Base-by-base conservation (phyloP, 139 green algal species). In the Microglena sp. region DNA sequence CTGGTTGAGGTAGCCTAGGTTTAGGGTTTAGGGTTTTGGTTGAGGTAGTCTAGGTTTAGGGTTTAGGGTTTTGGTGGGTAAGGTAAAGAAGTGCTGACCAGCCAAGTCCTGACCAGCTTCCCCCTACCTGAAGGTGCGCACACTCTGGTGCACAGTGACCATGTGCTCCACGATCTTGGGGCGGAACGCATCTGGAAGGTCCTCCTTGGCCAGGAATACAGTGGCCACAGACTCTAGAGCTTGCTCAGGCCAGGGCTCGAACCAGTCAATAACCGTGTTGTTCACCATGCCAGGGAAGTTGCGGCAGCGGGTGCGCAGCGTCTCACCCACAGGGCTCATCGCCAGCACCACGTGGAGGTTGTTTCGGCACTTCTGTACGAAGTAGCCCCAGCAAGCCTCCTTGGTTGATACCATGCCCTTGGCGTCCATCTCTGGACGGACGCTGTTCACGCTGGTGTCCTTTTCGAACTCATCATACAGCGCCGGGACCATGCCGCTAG, bases 221-320 rank as follows among this genome's bases (percentile, higher is more conserved):
- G 61, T 77, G 15, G 87, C 85, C 36, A 96, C 89, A 43, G 65
- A 79, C 5, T 81, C 62, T 21, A 92, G 76, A 2, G 87, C 87
- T 76, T 95, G 77, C 66, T 88, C 77, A 4, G 89, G 89, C 89
- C 89, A 96, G 1, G 82, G 85, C 70, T 89, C 84, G 70, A 96
- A 94, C 87, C 87, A 94, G 74, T 96, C 86, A 62, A 96, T 94
- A 27, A 93, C 87, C 11, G 84, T 88, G 77, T 88, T 92, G 71
- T 93, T 93, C 32, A 93, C 86, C 72, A 96, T 80, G 45, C 84
- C 89, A 22, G 87, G 89, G 76, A 94, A 96, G 76, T 92, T 93
- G 58, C 80, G 74, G 74, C 85, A 91, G 21, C 84, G 73, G n/a
- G 73, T 84, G 55, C 84, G 74, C 57, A 92, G 77, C 33, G 74